phyloP scores from a whole-genome alignment of 1,284 basidiomycete species.

The Malassezia obtusa region DNA sequence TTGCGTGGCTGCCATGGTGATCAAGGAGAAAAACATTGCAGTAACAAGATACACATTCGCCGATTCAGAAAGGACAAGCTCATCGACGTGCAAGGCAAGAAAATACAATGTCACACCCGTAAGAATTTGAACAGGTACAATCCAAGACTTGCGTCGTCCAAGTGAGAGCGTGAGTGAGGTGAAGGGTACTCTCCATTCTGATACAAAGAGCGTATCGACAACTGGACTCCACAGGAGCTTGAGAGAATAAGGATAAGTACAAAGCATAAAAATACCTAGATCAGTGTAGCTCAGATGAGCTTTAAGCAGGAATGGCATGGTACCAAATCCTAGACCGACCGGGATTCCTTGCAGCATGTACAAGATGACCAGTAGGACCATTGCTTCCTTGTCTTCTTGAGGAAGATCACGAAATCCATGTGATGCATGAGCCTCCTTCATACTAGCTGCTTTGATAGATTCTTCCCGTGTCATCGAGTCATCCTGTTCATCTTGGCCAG shows the following conservation, averaged over 20 bases:
- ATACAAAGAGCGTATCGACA: slow-evolving; percentile 80
- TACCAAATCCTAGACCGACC: slow-evolving; percentile 66
- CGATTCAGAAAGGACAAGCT: slow-evolving; percentile 62
- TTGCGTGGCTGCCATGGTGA: slow-evolving; percentile 90
- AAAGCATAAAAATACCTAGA: slow-evolving; percentile 84
- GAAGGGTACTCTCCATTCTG: slow-evolving; percentile 49
- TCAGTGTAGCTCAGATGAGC: slow-evolving; percentile 92
- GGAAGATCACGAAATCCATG: neutral
- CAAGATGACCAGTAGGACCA: slow-evolving; percentile 74
- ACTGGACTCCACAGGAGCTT: slow-evolving; percentile 97
- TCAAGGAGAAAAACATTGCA: slow-evolving; percentile 74
- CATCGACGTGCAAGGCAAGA: slow-evolving; percentile 70
- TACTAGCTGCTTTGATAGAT: too few relatives aligned
- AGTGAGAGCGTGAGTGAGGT: slow-evolving; percentile 47
- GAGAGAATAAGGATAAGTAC: slow-evolving; percentile 91
- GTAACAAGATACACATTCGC: slow-evolving; percentile 75
- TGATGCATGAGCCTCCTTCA: too few relatives aligned
- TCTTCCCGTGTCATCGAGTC: too few relatives aligned
- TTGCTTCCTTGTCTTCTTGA: slow-evolving; percentile 60
- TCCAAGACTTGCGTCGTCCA: slow-evolving; percentile 94
- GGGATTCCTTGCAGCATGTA: slow-evolving; percentile 93
- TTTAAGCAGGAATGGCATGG: slow-evolving; percentile 88
- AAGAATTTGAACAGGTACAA: slow-evolving; percentile 88
- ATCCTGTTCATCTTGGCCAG: too few relatives aligned
- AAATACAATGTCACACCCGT: slow-evolving; percentile 81